phyloP scores from a whole-genome alignment of 306 rosid genomes.

The Quillaja saponaria region DNA sequence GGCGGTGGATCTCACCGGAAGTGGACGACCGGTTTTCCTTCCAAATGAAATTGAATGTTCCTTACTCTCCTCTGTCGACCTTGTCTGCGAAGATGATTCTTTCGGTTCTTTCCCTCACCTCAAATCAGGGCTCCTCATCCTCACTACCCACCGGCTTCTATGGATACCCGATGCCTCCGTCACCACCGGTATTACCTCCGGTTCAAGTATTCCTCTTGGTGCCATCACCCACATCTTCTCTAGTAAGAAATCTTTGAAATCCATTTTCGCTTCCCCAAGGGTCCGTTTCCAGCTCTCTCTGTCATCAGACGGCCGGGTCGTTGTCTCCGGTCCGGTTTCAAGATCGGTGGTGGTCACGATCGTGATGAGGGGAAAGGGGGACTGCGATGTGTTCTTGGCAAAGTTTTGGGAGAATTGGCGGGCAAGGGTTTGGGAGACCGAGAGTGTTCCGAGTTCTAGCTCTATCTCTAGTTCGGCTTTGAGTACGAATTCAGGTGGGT shows the following conservation, averaged over 20 bases:
- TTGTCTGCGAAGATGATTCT: slow-evolving; percentile 67
- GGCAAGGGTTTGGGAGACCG: slow-evolving; percentile 71
- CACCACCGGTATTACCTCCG: slow-evolving; percentile 17
- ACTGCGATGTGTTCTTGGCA: slow-evolving; percentile 60
- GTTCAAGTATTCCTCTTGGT: slow-evolving; percentile 57
- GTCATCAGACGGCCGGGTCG: slow-evolving; percentile 44
- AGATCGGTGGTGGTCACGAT: slow-evolving; percentile 61
- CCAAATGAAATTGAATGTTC: slow-evolving; percentile 72
- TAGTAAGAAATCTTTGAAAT: slow-evolving; percentile 66
- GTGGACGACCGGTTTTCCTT: slow-evolving; percentile 79
- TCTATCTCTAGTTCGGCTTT: slow-evolving; percentile 25
- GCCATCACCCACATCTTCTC: slow-evolving; percentile 62
- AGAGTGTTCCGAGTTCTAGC: slow-evolving; percentile 29
- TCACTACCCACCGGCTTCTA: slow-evolving; percentile 84
- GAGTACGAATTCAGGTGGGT: slow-evolving; percentile 41
- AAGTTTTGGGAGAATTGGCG: slow-evolving; percentile 90
- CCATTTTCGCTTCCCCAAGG: slow-evolving; percentile 79
- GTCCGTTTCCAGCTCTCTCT: slow-evolving; percentile 78
- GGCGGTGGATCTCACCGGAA: slow-evolving; percentile 65
- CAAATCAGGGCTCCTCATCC: slow-evolving; percentile 80
- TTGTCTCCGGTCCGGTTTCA: slow-evolving; percentile 25
- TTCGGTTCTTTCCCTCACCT: slow-evolving; percentile 55
- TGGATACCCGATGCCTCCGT: slow-evolving; percentile 57
- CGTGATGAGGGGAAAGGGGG: slow-evolving; percentile 85
- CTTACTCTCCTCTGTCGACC: slow-evolving; percentile 76